phyloP scores from a whole-genome alignment of 1,284 basidiomycete genomes.

The Puccinia hordei region DNA sequence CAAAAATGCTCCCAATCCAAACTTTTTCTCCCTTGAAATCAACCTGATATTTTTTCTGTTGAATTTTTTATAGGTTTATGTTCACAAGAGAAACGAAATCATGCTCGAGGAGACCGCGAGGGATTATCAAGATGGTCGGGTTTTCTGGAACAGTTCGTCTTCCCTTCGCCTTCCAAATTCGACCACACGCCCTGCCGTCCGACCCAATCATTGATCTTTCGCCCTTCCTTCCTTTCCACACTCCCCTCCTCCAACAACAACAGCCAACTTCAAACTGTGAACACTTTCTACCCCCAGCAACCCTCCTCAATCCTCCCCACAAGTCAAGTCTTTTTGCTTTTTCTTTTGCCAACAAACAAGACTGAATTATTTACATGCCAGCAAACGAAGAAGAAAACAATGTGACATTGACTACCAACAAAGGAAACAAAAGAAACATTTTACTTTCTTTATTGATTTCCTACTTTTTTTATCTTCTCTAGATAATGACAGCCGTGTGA shows the following conservation, averaged over 20 bases:
- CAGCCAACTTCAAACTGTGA: slow-evolving; percentile 28
- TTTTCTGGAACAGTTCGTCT: slow-evolving; percentile 40
- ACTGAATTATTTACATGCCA: no score
- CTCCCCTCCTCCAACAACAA: background rate
- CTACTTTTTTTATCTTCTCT: background rate
- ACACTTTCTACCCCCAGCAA: background rate
- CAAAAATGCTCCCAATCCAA: slow-evolving; percentile 8
- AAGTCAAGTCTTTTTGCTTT: no score
- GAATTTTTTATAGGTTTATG: slow-evolving; percentile 71
- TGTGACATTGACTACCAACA: no score
- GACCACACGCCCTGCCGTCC: background rate
- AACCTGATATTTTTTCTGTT: background rate
- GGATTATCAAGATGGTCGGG: slow-evolving; percentile 81
- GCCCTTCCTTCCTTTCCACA: no score
- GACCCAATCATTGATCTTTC: background rate
- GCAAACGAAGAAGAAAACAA: no score
- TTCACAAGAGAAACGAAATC: slow-evolving; percentile 92
- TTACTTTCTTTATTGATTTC: background rate
- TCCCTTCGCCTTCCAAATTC: background rate
- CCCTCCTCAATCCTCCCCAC: background rate
- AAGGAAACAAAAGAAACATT: no score
- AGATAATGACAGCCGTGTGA: background rate
- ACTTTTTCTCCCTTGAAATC: slow-evolving; percentile 8
- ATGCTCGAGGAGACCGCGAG: slow-evolving; percentile 88
- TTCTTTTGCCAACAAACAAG: no score